phyloP scores from a whole-genome alignment of 2,329 filamentous ascomycete genomes.

The Ceratocystis ficicola region DNA sequence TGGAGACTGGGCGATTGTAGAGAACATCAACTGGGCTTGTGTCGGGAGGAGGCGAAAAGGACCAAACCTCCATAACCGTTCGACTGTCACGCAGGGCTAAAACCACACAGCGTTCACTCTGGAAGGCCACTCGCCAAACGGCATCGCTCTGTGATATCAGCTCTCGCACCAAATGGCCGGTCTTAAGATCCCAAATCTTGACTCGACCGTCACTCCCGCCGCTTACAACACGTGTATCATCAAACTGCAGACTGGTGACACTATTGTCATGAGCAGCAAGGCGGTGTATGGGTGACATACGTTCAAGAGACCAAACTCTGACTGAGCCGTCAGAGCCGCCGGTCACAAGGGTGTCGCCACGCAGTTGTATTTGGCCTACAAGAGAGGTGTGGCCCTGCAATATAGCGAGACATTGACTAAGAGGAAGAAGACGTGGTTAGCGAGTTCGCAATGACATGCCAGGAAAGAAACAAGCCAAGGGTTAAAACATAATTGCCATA shows the following conservation, averaged over 20 bases:
- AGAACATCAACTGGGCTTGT: conserved; percentile 46
- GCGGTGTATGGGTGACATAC: conserved; percentile 83
- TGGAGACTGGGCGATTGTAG: conserved; percentile 41
- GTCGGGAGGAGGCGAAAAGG: conserved; percentile 59
- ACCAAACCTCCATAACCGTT: conserved; percentile 99
- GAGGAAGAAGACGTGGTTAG: conserved; percentile 27
- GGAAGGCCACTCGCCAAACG: conserved; percentile 95
- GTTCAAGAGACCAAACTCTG: conserved; percentile 85
- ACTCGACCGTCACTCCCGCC: conserved; percentile 95
- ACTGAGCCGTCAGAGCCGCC: conserved; percentile 94
- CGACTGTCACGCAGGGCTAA: conserved; percentile 74
- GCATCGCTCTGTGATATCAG: conserved; percentile 84
- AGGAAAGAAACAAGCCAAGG: neutral
- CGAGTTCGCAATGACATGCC: neutral
- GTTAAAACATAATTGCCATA: no score
- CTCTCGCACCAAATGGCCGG: conserved; percentile 79
- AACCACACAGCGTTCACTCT: conserved; percentile 95
- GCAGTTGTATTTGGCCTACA: conserved; percentile 92
- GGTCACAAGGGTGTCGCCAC: conserved; percentile 85
- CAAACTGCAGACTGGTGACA: conserved; percentile 93
- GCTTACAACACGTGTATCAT: conserved; percentile 87
- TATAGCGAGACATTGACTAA: conserved; percentile 68
- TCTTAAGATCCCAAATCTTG: conserved; percentile 95
- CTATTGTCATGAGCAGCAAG: conserved; percentile 96
- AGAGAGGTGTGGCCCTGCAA: conserved; percentile 94